These are phyloP conservation scores for Prunus mume DNA, from an alignment of 306 rosid genomes.

Conservation along the genomic window DNA sequence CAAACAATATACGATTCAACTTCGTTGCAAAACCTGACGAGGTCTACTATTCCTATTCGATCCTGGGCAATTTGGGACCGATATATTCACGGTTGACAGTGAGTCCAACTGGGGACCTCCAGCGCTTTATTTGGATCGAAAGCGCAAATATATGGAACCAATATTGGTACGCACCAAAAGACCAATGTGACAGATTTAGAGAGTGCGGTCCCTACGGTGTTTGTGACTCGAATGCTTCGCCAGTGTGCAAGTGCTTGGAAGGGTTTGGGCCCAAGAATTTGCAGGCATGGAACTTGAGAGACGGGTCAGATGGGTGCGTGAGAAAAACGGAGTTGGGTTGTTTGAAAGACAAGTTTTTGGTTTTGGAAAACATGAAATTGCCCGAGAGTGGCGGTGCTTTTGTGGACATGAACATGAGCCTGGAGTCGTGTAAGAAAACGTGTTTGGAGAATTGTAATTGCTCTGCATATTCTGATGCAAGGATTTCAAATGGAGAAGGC, in stretches of 20 bases:
- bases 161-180: constrained; percentile 70
- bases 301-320: constrained; percentile 77
- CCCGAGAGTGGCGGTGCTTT: constrained; percentile 53
- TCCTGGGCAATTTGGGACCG: background rate
- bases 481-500: constrained; percentile 36
- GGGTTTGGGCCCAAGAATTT: constrained; percentile 60
- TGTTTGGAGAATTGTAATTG: constrained; percentile 63
- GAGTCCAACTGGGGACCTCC: constrained; percentile 27
- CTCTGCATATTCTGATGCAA: constrained; percentile 45
- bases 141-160: constrained; percentile 34
- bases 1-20: constrained; percentile 29
- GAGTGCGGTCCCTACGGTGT: constrained; percentile 63
- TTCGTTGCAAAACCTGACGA: constrained; percentile 27
- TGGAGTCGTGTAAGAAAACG: constrained; percentile 35
- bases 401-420: constrained; percentile 37
- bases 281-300: constrained; percentile 69
- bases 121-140: constrained; percentile 46
- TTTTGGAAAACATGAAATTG: constrained; percentile 41
- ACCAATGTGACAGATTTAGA: constrained; percentile 46
- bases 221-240: constrained; percentile 59
- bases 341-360: constrained; percentile 41
- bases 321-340: constrained; percentile 51
- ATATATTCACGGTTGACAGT: constrained; percentile 41
- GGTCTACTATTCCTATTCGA: constrained; percentile 45
- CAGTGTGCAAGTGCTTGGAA: constrained; percentile 55